A percentile compares a stretch with the other conserved stretches of the same genome.
phyloP scores from a whole-genome alignment of 208 protist genomes.

The Leishmania tropica region DNA sequence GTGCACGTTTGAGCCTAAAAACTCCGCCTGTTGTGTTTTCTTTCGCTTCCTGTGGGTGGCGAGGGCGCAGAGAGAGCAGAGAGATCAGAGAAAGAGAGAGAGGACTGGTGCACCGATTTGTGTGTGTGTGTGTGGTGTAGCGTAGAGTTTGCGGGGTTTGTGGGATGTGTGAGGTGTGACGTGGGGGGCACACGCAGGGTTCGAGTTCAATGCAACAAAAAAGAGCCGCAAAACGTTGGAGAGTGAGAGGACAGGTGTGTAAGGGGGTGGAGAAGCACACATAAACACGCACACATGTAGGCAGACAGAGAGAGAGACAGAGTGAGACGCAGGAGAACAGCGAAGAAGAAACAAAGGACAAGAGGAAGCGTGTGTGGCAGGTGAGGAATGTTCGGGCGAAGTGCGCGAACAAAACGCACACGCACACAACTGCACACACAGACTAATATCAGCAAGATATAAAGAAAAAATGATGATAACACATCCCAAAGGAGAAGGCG shows the following conservation, averaged over 20 bases:
- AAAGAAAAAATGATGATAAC: constrained; percentile 7
- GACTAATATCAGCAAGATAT: background rate
- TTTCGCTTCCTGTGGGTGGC: too few species aligned
- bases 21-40: too few species aligned
- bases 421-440: constrained; percentile 6
- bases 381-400: background rate
- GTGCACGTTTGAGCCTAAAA: too few species aligned
- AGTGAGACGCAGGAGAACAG: background rate
- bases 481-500: constrained; percentile 1
- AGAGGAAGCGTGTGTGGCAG: background rate
- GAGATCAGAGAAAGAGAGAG: too few species aligned
- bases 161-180: too few species aligned
- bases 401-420: background rate
- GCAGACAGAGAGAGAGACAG: background rate
- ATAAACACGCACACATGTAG: background rate
- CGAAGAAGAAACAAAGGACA: background rate
- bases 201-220: background rate
- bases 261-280: background rate
- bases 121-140: too few species aligned
- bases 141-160: too few species aligned
- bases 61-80: background rate
- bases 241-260: background rate
- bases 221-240: background rate
- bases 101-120: background rate
- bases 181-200: background rate